Percentiles rank a stretch among this genome's conserved stretches.
Conservation (phyloP, 306 rosid genomes). For the Rosa multiflora region DNA sequence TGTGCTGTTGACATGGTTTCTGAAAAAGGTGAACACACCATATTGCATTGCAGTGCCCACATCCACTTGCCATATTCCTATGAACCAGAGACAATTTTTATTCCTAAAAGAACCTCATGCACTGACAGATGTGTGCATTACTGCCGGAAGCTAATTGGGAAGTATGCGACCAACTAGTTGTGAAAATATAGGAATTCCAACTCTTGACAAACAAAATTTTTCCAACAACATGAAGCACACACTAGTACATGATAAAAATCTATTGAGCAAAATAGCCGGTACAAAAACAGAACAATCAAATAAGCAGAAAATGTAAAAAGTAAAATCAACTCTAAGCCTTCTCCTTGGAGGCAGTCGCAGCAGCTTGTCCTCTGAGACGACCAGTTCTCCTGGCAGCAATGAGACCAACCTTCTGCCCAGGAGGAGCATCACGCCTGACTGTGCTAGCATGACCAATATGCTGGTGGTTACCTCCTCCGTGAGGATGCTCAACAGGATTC, state of each 20-base stretch:
- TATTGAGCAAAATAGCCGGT: neutral
- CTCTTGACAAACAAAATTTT: neutral
- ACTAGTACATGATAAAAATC: neutral
- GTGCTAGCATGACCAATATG: conserved; percentile 34
- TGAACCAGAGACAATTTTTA: no score
- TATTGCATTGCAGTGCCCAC: no score
- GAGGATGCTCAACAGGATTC: conserved; percentile 33
- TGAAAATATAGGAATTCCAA: neutral
- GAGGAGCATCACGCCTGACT: conserved; percentile 35
- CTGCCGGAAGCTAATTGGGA: no score
- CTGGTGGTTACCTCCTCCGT: conserved; percentile 37
- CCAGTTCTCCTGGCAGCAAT: conserved; percentile 37
- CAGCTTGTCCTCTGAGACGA: conserved; percentile 33
- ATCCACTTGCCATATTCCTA: no score
- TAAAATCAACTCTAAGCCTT: conserved; percentile 1
- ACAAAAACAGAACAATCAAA: neutral
- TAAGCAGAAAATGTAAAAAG: neutral
- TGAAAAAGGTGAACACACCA: no score
- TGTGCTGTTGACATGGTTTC: no score
- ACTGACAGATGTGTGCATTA: no score
- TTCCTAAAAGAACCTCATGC: no score
- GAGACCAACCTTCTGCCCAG: conserved; percentile 35
- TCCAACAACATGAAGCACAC: neutral
- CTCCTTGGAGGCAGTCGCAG: conserved; percentile 26
- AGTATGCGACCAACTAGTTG: neutral